Evolutionary conservation across 768 basidiomycete genomes (phyloP).

Genomic region (Baorangia bicolor): DNA sequence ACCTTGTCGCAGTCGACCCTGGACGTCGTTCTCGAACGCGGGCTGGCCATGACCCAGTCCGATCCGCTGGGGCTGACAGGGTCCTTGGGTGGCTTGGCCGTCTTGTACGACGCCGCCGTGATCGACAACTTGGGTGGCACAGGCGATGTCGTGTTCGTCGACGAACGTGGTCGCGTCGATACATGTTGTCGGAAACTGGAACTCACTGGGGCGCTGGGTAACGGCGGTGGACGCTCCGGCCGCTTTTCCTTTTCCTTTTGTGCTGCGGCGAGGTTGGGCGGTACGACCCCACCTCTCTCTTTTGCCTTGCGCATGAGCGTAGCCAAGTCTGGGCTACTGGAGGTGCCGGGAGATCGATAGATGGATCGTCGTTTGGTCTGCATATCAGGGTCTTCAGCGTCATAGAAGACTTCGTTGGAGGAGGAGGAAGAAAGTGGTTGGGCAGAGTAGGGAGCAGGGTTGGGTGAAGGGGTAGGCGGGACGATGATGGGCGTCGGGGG

Average conservation of each 20-base stretch:
- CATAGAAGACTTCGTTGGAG: conserved; percentile 59
- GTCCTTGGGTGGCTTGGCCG: conserved; percentile 25
- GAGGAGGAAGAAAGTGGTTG: conserved; percentile 42
- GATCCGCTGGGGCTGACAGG: conserved; percentile 36
- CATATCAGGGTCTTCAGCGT: conserved; percentile 64
- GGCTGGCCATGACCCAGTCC: conserved; percentile 51
- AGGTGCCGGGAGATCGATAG: conserved; percentile 85
- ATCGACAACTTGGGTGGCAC: conserved; percentile 37
- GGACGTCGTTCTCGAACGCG: conserved; percentile 42
- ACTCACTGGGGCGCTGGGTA: conserved; percentile 33
- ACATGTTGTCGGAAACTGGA: conserved; percentile 27
- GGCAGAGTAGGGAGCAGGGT: conserved; percentile 34
- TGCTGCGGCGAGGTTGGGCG: conserved; percentile 28
- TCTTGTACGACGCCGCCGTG: conserved; percentile 29
- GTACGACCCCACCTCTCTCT: conserved; percentile 53
- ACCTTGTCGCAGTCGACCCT: conserved; percentile 53
- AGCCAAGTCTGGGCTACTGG: conserved; percentile 89
- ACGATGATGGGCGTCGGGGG: conserved; percentile 63
- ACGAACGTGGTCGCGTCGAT: conserved; percentile 41
- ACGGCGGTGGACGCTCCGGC: conserved; percentile 44
- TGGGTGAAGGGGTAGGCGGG: conserved; percentile 66
- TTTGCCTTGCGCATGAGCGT: conserved; percentile 84
- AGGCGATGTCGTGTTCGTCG: conserved; percentile 37
- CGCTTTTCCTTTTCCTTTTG: conserved; percentile 35
- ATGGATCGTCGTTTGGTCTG: conserved; percentile 80